These are phyloP conservation scores for Sugiyamaella valdiviana DNA, from an alignment of 805 yeast genomes.

Conservation along the genomic window DNA sequence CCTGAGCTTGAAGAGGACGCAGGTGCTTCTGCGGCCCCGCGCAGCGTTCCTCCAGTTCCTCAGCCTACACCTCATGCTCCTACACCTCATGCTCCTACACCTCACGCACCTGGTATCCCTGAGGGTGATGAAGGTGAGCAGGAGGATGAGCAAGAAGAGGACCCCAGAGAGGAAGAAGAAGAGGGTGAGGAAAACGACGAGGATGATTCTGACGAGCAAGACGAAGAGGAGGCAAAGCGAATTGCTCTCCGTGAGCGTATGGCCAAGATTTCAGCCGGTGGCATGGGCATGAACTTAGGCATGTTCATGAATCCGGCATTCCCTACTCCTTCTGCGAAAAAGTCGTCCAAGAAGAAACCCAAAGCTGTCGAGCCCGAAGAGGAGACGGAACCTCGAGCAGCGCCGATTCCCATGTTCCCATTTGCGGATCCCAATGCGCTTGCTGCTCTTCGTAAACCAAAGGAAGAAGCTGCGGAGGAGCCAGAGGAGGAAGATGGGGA, in stretches of 20 bases:
- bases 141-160: conserved; percentile 11
- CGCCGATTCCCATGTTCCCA: conserved; percentile 51
- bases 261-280: conserved; percentile 82
- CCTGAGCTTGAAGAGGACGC: background rate
- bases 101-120: background rate
- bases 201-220: conserved; percentile 34
- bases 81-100: background rate
- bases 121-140: background rate
- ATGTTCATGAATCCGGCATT: conserved; percentile 24
- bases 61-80: too few relatives aligned
- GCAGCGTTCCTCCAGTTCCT: background rate
- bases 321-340: conserved; percentile 31
- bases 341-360: conserved; percentile 25
- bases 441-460: conserved; percentile 20
- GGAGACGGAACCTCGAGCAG: conserved; percentile 24
- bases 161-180: conserved; percentile 20
- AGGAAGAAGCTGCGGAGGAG: conserved; percentile 25
- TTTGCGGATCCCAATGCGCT: conserved; percentile 38
- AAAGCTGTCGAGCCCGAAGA: conserved; percentile 24
- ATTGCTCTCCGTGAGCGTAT: conserved; percentile 79
- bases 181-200: conserved; percentile 29
- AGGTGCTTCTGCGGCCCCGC: too few relatives aligned
- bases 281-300: conserved; percentile 33
- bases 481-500: conserved; percentile 23
- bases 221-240: conserved; percentile 52